A percentile compares a stretch with the other conserved stretches of the same genome.
Conservation (phyloP, 2,329 filamentous ascomycete species). For the Claviceps fusiformis region DNA sequence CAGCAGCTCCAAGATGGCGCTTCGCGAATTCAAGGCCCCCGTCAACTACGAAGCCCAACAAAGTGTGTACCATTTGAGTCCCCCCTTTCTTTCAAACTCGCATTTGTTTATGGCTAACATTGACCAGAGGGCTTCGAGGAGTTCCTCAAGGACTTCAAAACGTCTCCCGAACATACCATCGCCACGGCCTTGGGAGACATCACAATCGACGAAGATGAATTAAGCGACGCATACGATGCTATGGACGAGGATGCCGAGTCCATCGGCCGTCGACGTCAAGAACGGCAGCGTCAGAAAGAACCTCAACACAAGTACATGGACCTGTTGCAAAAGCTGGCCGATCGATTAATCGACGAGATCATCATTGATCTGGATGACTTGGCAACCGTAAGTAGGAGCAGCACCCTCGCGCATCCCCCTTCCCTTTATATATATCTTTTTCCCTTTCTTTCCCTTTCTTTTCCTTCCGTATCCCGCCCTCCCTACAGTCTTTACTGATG, state of each 20-base stretch:
- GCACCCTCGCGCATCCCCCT: neutral
- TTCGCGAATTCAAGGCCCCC: conserved; percentile 62
- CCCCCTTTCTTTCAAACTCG: neutral
- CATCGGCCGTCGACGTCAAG: conserved; percentile 33
- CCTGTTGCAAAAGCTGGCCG: conserved; percentile 73
- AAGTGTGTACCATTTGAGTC: conserved; percentile 35
- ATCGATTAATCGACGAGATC: conserved; percentile 64
- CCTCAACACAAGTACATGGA: conserved; percentile 80
- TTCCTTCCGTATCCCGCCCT: too few relatives aligned
- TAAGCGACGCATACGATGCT: conserved; percentile 84
- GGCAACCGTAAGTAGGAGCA: conserved; percentile 41
- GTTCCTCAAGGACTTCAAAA: conserved; percentile 83
- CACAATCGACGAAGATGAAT: conserved; percentile 73
- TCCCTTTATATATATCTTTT: neutral
- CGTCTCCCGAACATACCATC: conserved; percentile 54
- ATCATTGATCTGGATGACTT: conserved; percentile 84
- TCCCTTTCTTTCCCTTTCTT: too few relatives aligned
- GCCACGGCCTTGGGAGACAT: conserved; percentile 73
- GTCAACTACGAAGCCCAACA: conserved; percentile 85
- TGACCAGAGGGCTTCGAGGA: conserved; percentile 63
- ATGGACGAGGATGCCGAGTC: conserved; percentile 68
- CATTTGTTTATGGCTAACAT: neutral
- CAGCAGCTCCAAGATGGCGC: conserved; percentile 51
- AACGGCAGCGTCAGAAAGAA: conserved; percentile 34
- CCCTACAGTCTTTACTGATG: neutral